These are phyloP conservation scores for Fusarium oligoseptatum DNA, from an alignment of 2,329 filamentous ascomycete species.

Conservation along the genomic window DNA sequence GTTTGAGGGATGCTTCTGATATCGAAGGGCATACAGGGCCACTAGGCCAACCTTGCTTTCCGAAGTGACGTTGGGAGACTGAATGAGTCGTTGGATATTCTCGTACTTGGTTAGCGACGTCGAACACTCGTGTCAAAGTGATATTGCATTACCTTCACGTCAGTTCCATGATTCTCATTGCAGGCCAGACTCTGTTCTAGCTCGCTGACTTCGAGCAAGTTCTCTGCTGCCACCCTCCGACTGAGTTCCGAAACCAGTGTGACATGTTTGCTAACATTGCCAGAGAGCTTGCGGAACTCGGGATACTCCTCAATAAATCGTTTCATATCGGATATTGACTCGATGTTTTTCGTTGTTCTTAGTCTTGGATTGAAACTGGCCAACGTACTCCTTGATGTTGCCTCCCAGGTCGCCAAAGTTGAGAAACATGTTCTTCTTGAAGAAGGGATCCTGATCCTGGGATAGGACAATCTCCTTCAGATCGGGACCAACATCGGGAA, in stretches of 20 bases:
- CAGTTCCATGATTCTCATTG: constrained; percentile 92
- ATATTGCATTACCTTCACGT: constrained; percentile 84
- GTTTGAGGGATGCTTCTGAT: constrained; percentile 88
- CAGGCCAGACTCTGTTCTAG: constrained; percentile 96
- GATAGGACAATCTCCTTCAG: constrained; percentile 94
- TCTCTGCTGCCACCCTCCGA: constrained; percentile 86
- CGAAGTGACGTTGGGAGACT: constrained; percentile 79
- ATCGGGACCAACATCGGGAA: constrained; percentile 87
- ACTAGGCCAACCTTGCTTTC: constrained; percentile 92
- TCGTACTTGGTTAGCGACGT: constrained; percentile 53
- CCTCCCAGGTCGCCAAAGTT: constrained; percentile 97
- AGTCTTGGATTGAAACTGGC: constrained; percentile 98
- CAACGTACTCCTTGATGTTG: constrained; percentile 98
- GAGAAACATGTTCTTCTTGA: constrained; percentile 98
- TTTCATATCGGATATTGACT: constrained; percentile 99
- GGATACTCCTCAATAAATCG: constrained; percentile 99
- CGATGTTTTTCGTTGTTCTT: constrained; percentile 96
- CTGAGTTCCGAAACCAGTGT: constrained; percentile 95
- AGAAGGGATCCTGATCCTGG: constrained; percentile 98
- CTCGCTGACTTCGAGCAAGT: constrained; percentile 94
- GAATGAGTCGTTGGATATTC: constrained; percentile 88
- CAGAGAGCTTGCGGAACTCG: constrained; percentile 95
- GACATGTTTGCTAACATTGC: constrained; percentile 98
- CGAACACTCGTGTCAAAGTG: not conserved
- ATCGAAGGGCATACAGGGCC: constrained; percentile 93